Evolutionary conservation across 2,329 filamentous ascomycete species (phyloP).

Genomic region (Hawksworthiomyces lignivorus): DNA sequence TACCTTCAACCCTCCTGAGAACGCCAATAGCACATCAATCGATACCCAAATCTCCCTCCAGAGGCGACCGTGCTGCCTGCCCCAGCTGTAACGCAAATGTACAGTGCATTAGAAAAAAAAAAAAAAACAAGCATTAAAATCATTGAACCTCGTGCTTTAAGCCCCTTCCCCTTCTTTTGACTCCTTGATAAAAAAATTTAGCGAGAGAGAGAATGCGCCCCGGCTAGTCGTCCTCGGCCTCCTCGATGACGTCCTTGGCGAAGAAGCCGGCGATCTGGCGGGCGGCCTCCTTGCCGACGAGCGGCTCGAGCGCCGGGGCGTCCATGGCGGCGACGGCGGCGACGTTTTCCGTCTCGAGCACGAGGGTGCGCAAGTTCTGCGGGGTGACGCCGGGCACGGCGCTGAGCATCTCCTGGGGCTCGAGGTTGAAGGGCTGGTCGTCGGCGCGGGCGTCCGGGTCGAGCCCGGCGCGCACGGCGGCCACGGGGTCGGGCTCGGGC

Average conservation of each 20-base stretch:
- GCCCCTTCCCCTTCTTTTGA: too few species aligned
- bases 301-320: constrained; percentile 59
- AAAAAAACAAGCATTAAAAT: too few species aligned
- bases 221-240: constrained; percentile 26
- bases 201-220: too few species aligned
- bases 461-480: constrained; percentile 75
- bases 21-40: too few species aligned
- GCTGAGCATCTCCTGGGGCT: constrained; percentile 84
- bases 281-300: constrained; percentile 72
- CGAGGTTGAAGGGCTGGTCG: constrained; percentile 67
- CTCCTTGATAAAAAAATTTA: too few species aligned
- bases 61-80: too few species aligned
- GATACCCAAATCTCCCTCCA: too few species aligned
- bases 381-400: constrained; percentile 77
- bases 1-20: too few species aligned
- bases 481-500: constrained; percentile 81
- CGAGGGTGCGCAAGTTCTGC: constrained; percentile 66
- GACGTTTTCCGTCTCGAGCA: constrained; percentile 67
- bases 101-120: too few species aligned
- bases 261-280: constrained; percentile 78
- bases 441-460: constrained; percentile 55
- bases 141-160: too few species aligned
- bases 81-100: too few species aligned
- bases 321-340: constrained; percentile 79
- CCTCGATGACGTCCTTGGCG: constrained; percentile 52